Conservation (phyloP, 306 rosid genomes). For the Rubus parviflorus region DNA sequence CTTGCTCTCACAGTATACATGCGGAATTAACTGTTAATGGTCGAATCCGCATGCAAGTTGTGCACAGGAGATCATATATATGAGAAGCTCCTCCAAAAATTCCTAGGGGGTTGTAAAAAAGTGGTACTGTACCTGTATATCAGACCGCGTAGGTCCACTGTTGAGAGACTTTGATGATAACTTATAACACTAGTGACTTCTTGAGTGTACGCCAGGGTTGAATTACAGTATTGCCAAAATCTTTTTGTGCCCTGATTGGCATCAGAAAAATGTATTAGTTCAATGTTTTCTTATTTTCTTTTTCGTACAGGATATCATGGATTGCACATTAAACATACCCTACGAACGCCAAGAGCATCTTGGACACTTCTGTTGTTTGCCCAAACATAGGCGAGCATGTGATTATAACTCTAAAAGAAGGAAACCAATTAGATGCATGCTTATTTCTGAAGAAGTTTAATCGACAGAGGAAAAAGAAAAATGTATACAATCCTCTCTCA, state of each 20-base stretch:
- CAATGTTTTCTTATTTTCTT: neutral
- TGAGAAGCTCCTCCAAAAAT: neutral
- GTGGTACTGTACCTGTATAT: conserved; percentile 21
- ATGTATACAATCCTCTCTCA: neutral
- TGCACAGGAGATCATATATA: no score
- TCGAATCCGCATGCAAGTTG: no score
- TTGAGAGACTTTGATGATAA: conserved; percentile 15
- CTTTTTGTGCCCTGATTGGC: conserved; percentile 23
- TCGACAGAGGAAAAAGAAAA: neutral
- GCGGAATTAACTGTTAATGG: neutral
- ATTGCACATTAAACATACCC: neutral
- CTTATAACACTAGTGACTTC: conserved; percentile 9
- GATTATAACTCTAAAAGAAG: conserved; percentile 17
- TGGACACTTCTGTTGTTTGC: conserved; percentile 23
- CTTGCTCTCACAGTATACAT: neutral
- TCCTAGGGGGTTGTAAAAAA: neutral
- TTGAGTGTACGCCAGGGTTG: conserved; percentile 22
- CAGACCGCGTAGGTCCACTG: conserved; percentile 5
- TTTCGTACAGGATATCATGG: neutral
- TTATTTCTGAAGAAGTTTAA: neutral
- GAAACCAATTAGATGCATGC: neutral
- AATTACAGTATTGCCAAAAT: conserved; percentile 28
- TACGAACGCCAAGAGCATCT: conserved; percentile 25
- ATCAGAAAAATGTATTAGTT: neutral
- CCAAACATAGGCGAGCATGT: conserved; percentile 23